Conservation (phyloP, 805 yeast species). For the Suhomyces prunicola region DNA sequence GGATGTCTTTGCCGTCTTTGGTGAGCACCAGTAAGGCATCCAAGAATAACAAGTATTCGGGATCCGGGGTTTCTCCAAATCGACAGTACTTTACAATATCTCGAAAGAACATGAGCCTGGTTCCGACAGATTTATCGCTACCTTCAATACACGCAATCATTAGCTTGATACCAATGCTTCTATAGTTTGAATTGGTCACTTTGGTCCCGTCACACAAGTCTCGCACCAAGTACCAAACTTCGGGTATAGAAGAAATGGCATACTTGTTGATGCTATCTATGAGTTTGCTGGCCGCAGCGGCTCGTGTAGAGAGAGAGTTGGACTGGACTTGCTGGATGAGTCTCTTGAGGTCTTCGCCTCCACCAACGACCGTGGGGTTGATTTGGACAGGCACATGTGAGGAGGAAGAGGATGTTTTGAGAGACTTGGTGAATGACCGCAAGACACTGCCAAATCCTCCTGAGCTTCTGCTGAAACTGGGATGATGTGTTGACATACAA, state of each 20-base stretch:
- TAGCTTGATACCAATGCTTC: slow-evolving; percentile 51
- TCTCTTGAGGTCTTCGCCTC: slow-evolving; percentile 38
- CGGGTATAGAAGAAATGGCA: slow-evolving; percentile 59
- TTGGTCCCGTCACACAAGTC: slow-evolving; percentile 47
- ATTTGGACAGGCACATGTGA: slow-evolving; percentile 32
- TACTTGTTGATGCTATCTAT: slow-evolving; percentile 48
- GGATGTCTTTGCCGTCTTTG: slow-evolving; percentile 50
- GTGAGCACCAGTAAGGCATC: slow-evolving; percentile 47
- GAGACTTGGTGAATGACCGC: slow-evolving; percentile 37
- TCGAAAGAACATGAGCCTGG: slow-evolving; percentile 54
- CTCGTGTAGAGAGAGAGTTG: slow-evolving; percentile 36
- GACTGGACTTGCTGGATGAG: slow-evolving; percentile 37
- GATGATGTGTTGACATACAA: slow-evolving; percentile 27
- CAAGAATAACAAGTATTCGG: slow-evolving; percentile 51
- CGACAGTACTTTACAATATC: slow-evolving; percentile 49
- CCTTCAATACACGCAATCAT: slow-evolving; percentile 53
- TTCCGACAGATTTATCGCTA: slow-evolving; percentile 50
- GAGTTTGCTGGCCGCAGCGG: slow-evolving; percentile 51
- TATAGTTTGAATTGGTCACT: slow-evolving; percentile 17
- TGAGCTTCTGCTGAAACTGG: slow-evolving; percentile 25
- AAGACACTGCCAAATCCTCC: slow-evolving; percentile 38
- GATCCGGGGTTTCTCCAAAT: slow-evolving; percentile 32
- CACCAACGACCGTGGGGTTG: slow-evolving; percentile 45
- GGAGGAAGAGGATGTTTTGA: slow-evolving; percentile 27
- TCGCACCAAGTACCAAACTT: slow-evolving; percentile 70